phyloP scores from a whole-genome alignment of 345 rosid species.

The Euclidium syriacum region DNA sequence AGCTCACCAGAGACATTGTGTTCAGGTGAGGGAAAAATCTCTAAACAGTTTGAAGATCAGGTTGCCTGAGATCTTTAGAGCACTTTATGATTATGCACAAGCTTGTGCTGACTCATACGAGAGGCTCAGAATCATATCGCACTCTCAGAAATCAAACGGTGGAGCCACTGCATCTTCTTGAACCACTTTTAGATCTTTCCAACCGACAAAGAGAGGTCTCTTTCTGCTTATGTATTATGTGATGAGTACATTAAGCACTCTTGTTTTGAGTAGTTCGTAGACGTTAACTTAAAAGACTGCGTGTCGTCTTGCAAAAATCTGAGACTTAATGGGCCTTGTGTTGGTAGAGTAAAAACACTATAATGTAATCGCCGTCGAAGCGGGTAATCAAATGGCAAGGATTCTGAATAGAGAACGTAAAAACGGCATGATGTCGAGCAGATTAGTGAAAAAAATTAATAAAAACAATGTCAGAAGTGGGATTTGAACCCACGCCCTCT shows the following conservation, averaged over 20 bases:
- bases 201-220: background rate
- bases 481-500: constrained; percentile 53
- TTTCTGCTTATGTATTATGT: background rate
- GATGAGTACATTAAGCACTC: background rate
- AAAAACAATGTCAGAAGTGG: constrained; percentile 31
- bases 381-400: too few species aligned
- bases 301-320: too few species aligned
- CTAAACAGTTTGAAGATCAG: constrained; percentile 71
- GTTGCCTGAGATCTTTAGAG: constrained; percentile 81
- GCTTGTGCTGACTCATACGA: constrained; percentile 65
- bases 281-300: background rate
- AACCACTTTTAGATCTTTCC: background rate
- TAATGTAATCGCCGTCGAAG: too few species aligned
- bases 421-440: too few species aligned
- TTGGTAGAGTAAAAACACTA: too few species aligned
- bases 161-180: constrained; percentile 12
- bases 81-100: constrained; percentile 65
- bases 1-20: constrained; percentile 61
- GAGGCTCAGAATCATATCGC: constrained; percentile 45
- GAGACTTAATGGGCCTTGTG: too few species aligned
- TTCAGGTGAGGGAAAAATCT: constrained; percentile 91
- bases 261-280: background rate
- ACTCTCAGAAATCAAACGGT: constrained; percentile 30
- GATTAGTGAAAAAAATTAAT: too few species aligned
- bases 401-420: too few species aligned